phyloP scores from a whole-genome alignment of 257 asterid species.

The Schizonepeta tenuifolia region DNA sequence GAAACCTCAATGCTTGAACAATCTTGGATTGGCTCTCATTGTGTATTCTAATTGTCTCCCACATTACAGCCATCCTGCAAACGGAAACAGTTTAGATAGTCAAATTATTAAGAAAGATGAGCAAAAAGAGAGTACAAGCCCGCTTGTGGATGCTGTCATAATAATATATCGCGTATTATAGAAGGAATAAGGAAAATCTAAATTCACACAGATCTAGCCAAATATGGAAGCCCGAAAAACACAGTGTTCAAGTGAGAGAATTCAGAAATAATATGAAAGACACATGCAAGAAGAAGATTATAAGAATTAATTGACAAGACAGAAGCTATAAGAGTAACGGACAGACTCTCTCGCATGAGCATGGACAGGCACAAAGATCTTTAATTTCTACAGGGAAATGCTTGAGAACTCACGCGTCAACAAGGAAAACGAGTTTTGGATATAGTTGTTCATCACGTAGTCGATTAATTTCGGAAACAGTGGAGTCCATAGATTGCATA shows the following conservation, averaged over 20 bases:
- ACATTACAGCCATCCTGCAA: conserved; percentile 90
- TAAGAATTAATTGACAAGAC: not conserved
- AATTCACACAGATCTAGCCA: not conserved
- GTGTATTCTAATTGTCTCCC: conserved; percentile 78
- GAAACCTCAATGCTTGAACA: conserved; percentile 55
- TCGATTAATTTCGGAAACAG: conserved; percentile 88
- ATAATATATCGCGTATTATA: conserved; percentile 16
- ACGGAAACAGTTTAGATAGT: not conserved
- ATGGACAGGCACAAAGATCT: conserved; percentile 13
- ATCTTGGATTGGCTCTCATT: conserved; percentile 69
- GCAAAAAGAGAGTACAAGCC: not conserved
- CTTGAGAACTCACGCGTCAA: conserved; percentile 78
- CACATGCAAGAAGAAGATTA: not conserved
- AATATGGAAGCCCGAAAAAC: no score
- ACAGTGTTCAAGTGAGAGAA: not conserved
- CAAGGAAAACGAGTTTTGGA: conserved; percentile 84
- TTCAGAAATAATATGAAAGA: not conserved
- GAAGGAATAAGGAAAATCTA: no score
- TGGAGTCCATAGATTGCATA: conserved; percentile 99
- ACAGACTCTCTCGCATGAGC: not conserved
- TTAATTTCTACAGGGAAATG: conserved; percentile 19
- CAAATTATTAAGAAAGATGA: not conserved
- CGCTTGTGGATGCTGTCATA: not conserved
- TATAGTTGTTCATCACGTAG: conserved; percentile 86
- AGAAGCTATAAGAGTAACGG: not conserved